Evolutionary conservation across 768 basidiomycete species (phyloP).

Genomic region (Agaricus subrufescens): DNA sequence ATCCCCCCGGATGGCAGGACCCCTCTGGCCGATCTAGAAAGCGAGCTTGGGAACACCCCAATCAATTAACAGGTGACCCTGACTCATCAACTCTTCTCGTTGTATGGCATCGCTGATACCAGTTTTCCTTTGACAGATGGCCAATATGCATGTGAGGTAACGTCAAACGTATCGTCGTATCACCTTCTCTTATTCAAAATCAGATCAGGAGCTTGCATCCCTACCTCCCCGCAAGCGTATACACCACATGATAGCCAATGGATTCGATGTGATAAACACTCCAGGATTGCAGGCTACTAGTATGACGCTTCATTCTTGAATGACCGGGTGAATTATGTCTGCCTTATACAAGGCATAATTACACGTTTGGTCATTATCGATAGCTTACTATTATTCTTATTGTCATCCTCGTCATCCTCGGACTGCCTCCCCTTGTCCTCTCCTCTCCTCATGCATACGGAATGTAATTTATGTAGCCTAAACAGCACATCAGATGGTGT

Average conservation of each 20-base stretch:
- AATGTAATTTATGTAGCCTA: constrained; percentile 5
- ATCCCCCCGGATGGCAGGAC: constrained; percentile 27
- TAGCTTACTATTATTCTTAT: constrained; percentile 13
- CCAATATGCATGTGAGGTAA: constrained; percentile 46
- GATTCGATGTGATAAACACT: constrained; percentile 50
- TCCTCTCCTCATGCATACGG: too few relatives aligned
- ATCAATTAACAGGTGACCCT: constrained; percentile 37
- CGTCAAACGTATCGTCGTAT: constrained; percentile 16
- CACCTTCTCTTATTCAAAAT: constrained; percentile 16
- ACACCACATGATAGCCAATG: constrained; percentile 56
- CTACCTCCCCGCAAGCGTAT: constrained; percentile 59
- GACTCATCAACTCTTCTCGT: background rate
- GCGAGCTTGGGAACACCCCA: constrained; percentile 57
- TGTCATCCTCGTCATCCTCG: background rate
- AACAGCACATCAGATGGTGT: too few relatives aligned
- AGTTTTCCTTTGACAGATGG: constrained; percentile 22
- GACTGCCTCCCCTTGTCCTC: background rate
- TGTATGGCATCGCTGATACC: constrained; percentile 5
- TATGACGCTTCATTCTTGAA: constrained; percentile 45
- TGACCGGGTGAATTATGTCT: constrained; percentile 21
- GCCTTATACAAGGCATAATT: constrained; percentile 3
- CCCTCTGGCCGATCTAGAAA: constrained; percentile 42
- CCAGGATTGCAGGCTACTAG: constrained; percentile 51
- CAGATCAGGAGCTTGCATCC: constrained; percentile 43
- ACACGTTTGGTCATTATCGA: constrained; percentile 17